phyloP scores from a whole-genome alignment of 306 rosid species.

The Rosa lucieae region DNA sequence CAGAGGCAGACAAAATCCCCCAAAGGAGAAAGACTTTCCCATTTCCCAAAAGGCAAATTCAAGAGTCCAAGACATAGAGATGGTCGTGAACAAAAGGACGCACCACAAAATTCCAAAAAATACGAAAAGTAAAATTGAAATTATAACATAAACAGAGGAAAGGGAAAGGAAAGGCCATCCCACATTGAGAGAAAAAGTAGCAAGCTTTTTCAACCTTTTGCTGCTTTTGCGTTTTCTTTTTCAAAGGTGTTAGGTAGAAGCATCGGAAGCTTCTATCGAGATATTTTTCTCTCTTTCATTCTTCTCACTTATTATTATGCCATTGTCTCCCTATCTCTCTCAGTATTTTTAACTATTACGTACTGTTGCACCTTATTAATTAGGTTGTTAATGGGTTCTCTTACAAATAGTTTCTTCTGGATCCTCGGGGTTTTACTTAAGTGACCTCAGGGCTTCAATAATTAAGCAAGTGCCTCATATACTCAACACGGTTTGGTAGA shows the following conservation, averaged over 20 bases:
- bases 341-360: not conserved
- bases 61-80: conserved; percentile 18
- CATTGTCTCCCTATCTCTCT: not conserved
- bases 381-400: conserved; percentile 14
- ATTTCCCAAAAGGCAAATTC: conserved; percentile 20
- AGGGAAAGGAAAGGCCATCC: conserved; percentile 15
- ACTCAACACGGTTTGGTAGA: conserved; percentile 26
- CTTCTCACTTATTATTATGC: not conserved
- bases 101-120: conserved; percentile 12
- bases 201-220: conserved; percentile 34
- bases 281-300: conserved; percentile 17
- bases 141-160: not conserved
- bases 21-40: conserved; percentile 22
- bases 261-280: conserved; percentile 46
- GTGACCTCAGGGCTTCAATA: conserved; percentile 17
- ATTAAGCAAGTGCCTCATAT: conserved; percentile 10
- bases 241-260: conserved; percentile 53
- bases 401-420: conserved; percentile 1
- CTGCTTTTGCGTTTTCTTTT: conserved; percentile 29
- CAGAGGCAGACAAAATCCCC: conserved; percentile 17
- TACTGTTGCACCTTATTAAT: conserved; percentile 21
- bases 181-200: conserved; percentile 13
- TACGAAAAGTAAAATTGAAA: not conserved
- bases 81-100: conserved; percentile 29
- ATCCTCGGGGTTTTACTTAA: conserved; percentile 15